Evolutionary conservation across 306 rosid genomes (phyloP).

Genomic region (Cyamopsis tetragonoloba): DNA sequence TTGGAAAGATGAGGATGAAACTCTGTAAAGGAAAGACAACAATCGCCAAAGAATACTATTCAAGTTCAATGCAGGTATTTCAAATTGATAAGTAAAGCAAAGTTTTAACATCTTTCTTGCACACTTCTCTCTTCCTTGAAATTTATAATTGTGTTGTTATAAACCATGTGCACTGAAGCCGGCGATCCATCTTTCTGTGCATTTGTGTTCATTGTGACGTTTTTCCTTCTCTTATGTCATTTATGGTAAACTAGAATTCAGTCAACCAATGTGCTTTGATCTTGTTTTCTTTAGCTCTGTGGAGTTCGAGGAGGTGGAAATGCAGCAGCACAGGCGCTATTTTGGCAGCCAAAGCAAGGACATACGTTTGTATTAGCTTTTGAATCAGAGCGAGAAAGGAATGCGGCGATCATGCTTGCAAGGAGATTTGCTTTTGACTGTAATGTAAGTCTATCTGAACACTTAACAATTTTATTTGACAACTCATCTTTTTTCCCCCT

Average conservation of each 20-base stretch:
- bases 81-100: background rate
- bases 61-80: conserved; percentile 90
- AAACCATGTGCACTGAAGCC: background rate
- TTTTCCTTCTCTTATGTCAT: background rate
- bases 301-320: conserved; percentile 98
- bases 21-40: conserved; percentile 80
- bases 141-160: background rate
- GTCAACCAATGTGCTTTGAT: background rate
- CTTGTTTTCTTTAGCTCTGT: conserved; percentile 58
- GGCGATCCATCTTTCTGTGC: background rate
- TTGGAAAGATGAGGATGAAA: conserved; percentile 96
- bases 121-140: background rate
- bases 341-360: conserved; percentile 91
- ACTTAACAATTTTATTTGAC: background rate
- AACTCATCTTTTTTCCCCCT: background rate
- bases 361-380: conserved; percentile 80
- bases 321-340: conserved; percentile 85
- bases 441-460: conserved; percentile 58
- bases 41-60: conserved; percentile 80
- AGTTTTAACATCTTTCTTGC: background rate
- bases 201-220: background rate
- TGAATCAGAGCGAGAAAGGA: conserved; percentile 91
- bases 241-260: conserved; percentile 13
- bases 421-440: conserved; percentile 97
- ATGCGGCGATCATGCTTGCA: conserved; percentile 94